Conservation (phyloP, 2,329 filamentous ascomycete genomes). For the Zasmidium angulare region DNA sequence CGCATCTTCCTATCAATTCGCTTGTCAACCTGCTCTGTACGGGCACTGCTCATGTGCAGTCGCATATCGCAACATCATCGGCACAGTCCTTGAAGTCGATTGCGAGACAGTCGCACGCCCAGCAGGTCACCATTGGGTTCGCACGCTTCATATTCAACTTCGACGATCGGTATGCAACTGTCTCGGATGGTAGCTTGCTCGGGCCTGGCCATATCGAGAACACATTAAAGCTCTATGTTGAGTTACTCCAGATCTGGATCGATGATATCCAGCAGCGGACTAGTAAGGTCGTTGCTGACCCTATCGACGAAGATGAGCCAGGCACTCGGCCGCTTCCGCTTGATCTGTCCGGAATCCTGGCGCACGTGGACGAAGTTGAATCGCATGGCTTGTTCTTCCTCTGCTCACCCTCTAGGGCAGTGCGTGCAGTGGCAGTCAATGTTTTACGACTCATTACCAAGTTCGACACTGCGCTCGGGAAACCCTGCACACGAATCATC, state of each 20-base stretch:
- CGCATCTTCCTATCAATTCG: conserved; percentile 87
- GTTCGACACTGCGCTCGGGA: conserved; percentile 85
- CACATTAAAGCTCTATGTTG: conserved; percentile 87
- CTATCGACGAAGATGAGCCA: conserved; percentile 56
- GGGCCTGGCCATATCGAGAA: conserved; percentile 93
- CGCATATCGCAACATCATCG: conserved; percentile 87
- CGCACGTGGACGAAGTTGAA: conserved; percentile 94
- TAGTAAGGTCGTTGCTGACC: conserved; percentile 67
- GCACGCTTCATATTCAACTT: conserved; percentile 98
- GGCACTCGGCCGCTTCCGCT: conserved; percentile 44
- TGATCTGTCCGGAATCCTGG: conserved; percentile 83
- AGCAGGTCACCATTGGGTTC: conserved; percentile 95
- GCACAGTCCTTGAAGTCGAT: conserved; percentile 93
- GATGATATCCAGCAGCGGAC: conserved; percentile 90
- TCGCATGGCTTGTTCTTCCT: conserved; percentile 96
- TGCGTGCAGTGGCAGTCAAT: conserved; percentile 86
- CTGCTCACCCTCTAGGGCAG: conserved; percentile 89
- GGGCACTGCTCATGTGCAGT: conserved; percentile 91
- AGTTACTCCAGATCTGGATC: conserved; percentile 94
- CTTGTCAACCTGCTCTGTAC: conserved; percentile 94
- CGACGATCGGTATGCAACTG: conserved; percentile 93
- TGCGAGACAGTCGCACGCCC: conserved; percentile 85
- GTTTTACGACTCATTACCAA: conserved; percentile 89
- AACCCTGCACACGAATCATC: conserved; percentile 75
- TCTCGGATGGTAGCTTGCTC: conserved; percentile 96